Percentiles rank a stretch among this genome's conserved stretches.
phyloP scores from a whole-genome alignment of 164 flowering plant genomes.

The Vitis rupestris region DNA sequence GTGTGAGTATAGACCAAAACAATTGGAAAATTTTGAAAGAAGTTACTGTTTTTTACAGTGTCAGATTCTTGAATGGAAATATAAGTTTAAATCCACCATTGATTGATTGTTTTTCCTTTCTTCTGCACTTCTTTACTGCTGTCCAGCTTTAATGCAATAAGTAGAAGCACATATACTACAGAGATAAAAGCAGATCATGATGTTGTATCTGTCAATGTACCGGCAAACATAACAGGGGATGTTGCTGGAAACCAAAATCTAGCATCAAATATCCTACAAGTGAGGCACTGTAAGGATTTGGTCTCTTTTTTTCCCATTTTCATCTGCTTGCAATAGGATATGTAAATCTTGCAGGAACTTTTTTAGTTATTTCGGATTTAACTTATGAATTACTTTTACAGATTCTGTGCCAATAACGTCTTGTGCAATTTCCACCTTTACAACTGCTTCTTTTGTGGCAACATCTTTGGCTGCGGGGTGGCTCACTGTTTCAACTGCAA shows the following conservation, averaged over 20 bases:
- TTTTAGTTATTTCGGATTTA: neutral
- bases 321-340: neutral
- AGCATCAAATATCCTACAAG: slow-evolving; percentile 74
- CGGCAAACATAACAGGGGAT: slow-evolving; percentile 80
- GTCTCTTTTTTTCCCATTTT: neutral
- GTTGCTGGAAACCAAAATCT: slow-evolving; percentile 85
- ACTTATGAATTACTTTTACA: slow-evolving; percentile 26
- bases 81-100: neutral
- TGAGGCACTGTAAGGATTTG: slow-evolving; percentile 74
- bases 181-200: slow-evolving; percentile 51
- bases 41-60: neutral
- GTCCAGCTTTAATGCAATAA: slow-evolving; percentile 68
- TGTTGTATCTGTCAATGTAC: slow-evolving; percentile 52
- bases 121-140: neutral
- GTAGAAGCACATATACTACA: slow-evolving; percentile 43
- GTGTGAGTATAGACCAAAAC: neutral
- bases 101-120: slow-evolving; percentile 1
- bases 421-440: slow-evolving; percentile 36
- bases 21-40: neutral
- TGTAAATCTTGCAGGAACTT: neutral
- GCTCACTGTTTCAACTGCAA: slow-evolving; percentile 72
- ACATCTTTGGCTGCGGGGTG: slow-evolving; percentile 65
- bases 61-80: neutral
- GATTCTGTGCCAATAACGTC: slow-evolving; percentile 74
- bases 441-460: slow-evolving; percentile 49